Evolutionary conservation across 306 rosid species (phyloP).

Genomic region (Canavalia gladiata): DNA sequence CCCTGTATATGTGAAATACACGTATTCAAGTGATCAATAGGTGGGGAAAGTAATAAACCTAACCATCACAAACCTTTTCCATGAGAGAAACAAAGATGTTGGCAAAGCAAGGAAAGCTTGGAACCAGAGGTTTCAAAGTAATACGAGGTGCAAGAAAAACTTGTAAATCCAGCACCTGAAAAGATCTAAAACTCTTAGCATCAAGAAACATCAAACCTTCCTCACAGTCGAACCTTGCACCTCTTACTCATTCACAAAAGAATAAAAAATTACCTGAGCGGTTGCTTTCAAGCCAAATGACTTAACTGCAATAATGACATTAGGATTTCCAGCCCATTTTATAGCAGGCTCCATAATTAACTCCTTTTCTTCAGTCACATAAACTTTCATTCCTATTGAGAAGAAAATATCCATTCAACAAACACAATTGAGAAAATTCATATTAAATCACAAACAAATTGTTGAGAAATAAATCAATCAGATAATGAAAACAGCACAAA

Average conservation of each 20-base stretch:
- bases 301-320: conserved; percentile 69
- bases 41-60: background rate
- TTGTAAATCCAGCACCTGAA: conserved; percentile 84
- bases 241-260: background rate
- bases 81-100: conserved; percentile 83
- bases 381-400: conserved; percentile 86
- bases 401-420: background rate
- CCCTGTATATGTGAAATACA: background rate
- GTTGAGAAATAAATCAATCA: conserved; percentile 5
- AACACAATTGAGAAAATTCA: conserved; percentile 6
- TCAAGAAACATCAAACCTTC: conserved; percentile 18
- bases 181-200: conserved; percentile 26
- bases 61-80: conserved; percentile 78
- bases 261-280: conserved; percentile 60
- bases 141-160: conserved; percentile 80
- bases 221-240: background rate
- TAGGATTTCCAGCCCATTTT: conserved; percentile 97
- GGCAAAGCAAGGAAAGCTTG: conserved; percentile 94
- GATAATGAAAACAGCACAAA: background rate
- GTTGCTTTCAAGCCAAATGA: conserved; percentile 91
- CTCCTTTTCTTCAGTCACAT: conserved; percentile 88
- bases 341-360: conserved; percentile 83
- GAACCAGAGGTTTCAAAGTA: conserved; percentile 92
- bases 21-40: background rate
- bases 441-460: background rate